Percentiles rank a stretch among this genome's conserved stretches.
Conservation (phyloP, 129 eudicot species). For the Gnaphalium uliginosum region DNA sequence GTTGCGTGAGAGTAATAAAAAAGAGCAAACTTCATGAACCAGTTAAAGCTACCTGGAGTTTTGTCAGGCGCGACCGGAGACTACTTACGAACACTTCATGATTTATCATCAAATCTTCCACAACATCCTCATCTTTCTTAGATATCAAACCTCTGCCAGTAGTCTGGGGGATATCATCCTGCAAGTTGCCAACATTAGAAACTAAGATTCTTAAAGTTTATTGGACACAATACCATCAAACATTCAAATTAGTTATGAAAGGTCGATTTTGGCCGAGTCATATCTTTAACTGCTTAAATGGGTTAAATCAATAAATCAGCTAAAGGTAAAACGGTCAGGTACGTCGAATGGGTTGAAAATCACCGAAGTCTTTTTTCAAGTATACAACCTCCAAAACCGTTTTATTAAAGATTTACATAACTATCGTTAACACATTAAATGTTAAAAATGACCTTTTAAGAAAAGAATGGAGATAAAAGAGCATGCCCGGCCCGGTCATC, state of each 20-base stretch:
- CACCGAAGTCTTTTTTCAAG: not conserved
- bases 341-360: not conserved
- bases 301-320: not conserved
- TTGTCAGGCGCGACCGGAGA: conserved; percentile 80
- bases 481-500: not conserved
- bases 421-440: not conserved
- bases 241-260: not conserved
- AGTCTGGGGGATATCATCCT: conserved; percentile 56
- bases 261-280: not conserved
- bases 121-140: conserved; percentile 44
- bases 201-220: not conserved
- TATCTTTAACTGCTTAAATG: not conserved
- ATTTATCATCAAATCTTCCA: conserved; percentile 59
- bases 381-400: not conserved
- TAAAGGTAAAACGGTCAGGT: not conserved
- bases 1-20: conserved; percentile 3
- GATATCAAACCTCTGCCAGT: conserved; percentile 40
- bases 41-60: conserved; percentile 69
- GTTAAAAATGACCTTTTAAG: not conserved
- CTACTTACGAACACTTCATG: conserved; percentile 72
- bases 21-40: not conserved
- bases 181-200: conserved; percentile 35
- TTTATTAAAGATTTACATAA: not conserved
- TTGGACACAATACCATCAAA: not conserved
- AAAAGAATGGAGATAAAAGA: not conserved